phyloP scores from a whole-genome alignment of 148 eudicot species.

The Nepenthes gracilis region DNA sequence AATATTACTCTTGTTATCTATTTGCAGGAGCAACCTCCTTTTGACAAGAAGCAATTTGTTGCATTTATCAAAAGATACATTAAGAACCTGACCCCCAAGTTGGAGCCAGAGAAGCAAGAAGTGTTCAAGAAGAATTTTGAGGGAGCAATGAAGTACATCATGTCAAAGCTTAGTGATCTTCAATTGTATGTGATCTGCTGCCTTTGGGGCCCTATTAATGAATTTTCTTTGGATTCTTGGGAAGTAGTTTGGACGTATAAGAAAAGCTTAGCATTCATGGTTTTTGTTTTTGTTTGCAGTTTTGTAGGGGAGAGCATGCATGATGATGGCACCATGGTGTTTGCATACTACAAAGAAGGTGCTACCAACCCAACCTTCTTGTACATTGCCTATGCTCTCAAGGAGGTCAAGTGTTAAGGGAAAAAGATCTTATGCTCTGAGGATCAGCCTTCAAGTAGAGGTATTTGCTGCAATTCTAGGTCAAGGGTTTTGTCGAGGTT shows the following conservation, averaged over 20 bases:
- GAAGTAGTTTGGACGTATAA: no score
- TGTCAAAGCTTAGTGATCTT: constrained; percentile 39
- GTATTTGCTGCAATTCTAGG: no score
- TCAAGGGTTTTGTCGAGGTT: no score
- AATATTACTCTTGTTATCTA: not conserved
- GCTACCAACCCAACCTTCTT: constrained; percentile 48
- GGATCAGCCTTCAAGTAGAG: no score
- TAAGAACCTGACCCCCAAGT: constrained; percentile 25
- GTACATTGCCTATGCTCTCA: constrained; percentile 36
- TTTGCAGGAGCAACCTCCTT: constrained; percentile 46
- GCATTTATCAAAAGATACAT: constrained; percentile 38
- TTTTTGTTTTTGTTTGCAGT: not conserved
- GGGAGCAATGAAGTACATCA: constrained; percentile 33
- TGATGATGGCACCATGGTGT: constrained; percentile 23
- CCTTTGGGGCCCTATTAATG: not conserved
- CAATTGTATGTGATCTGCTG: constrained; percentile 16
- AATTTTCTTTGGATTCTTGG: no score
- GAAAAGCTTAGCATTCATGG: not conserved
- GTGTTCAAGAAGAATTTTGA: constrained; percentile 30
- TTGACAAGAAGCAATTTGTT: constrained; percentile 36
- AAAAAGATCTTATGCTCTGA: not conserved
- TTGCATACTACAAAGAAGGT: constrained; percentile 46
- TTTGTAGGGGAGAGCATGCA: constrained; percentile 51
- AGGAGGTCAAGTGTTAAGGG: constrained; percentile 20
- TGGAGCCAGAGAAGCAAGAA: constrained; percentile 21